These are phyloP conservation scores for Glomus cerebriforme DNA, from an alignment of 192 early-diverging fungal species.

Conservation along the genomic window DNA sequence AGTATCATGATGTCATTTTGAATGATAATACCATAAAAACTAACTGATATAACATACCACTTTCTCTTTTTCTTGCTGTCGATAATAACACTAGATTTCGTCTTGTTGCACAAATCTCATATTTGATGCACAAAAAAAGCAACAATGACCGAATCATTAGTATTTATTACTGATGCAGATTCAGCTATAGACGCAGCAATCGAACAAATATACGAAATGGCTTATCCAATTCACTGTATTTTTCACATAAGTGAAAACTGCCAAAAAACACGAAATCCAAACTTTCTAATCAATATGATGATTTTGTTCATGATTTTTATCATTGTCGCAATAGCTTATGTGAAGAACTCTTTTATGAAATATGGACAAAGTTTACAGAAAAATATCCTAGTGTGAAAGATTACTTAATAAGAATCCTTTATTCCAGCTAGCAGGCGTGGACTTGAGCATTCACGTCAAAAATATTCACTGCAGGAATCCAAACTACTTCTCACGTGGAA, in stretches of 20 bases:
- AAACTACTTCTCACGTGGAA: not conserved
- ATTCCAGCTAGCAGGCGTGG: not conserved
- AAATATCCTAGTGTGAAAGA: not conserved
- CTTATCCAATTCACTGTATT: not conserved
- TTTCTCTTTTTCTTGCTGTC: not conserved
- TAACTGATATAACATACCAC: not conserved
- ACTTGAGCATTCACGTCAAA: not conserved
- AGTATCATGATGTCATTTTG: no score
- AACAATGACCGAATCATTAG: not conserved
- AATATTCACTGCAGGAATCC: not conserved
- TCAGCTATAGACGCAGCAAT: not conserved
- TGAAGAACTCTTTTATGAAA: not conserved
- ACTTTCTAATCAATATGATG: not conserved
- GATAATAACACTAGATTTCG: no score
- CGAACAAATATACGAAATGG: not conserved
- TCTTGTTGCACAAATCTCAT: conserved; percentile 1
- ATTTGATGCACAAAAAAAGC: conserved; percentile 11
- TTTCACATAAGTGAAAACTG: not conserved
- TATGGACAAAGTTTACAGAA: not conserved
- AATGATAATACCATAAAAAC: not conserved
- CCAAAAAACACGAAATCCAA: no score
- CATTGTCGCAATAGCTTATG: not conserved
- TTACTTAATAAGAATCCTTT: conserved; percentile 7
- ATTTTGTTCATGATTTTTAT: conserved; percentile 4
- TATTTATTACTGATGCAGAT: not conserved